Percentiles rank a stretch among this genome's conserved stretches.
Evolutionary conservation across 106 monocot genomes (phyloP).

Genomic region (Dactylorhiza incarnata): DNA sequence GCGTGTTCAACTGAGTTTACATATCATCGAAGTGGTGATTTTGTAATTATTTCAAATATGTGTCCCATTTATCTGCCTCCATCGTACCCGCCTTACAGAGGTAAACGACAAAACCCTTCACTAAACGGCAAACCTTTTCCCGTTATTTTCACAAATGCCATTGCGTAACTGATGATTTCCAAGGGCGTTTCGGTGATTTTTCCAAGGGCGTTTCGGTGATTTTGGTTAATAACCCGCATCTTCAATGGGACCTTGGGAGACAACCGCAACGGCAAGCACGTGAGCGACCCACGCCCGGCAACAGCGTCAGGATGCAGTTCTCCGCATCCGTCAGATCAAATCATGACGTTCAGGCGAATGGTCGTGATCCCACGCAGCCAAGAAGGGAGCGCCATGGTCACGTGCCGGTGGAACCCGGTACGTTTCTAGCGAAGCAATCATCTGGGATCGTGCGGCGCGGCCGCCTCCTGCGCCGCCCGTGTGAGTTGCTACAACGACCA

Average conservation of each 20-base stretch:
- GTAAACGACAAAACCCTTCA: neutral
- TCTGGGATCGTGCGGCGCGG: constrained; percentile 5
- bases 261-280: constrained; percentile 5
- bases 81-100: neutral
- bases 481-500: neutral
- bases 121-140: neutral
- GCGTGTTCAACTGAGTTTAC: too few species aligned
- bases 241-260: neutral
- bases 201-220: neutral
- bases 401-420: constrained; percentile 5
- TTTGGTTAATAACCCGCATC: neutral
- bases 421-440: constrained; percentile 4
- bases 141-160: neutral
- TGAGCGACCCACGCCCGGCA: neutral
- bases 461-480: constrained; percentile 5
- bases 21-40: neutral
- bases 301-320: neutral
- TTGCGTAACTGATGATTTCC: neutral
- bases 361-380: neutral
- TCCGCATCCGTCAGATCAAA: neutral
- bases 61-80: neutral
- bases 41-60: neutral
- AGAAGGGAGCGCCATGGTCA: neutral
- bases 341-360: neutral
- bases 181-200: constrained; percentile 3